phyloP scores from a whole-genome alignment of 2,329 filamentous ascomycete genomes.

The Colletotrichum lupini region DNA sequence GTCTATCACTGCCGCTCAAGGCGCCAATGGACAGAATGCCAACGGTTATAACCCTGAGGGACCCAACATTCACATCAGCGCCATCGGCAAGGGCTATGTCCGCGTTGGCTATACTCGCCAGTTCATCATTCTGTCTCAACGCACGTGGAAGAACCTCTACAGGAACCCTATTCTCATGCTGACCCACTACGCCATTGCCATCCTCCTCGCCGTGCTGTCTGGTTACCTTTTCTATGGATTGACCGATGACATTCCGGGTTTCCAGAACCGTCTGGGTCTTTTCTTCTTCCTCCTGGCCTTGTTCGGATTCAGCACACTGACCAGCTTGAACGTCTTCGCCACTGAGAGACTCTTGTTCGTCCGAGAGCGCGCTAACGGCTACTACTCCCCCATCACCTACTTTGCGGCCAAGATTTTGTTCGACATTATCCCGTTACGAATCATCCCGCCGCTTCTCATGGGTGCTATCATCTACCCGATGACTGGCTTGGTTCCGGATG shows the following conservation, averaged over 20 bases:
- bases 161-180: constrained; percentile 98
- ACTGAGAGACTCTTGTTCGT: constrained; percentile 91
- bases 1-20: constrained; percentile 71
- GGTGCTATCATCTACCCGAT: constrained; percentile 97
- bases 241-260: constrained; percentile 95
- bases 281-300: constrained; percentile 98
- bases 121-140: constrained; percentile 87
- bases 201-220: constrained; percentile 91
- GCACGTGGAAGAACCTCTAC: constrained; percentile 98
- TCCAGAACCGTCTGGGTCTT: constrained; percentile 95
- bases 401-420: constrained; percentile 98
- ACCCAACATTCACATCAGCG: constrained; percentile 63
- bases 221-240: constrained; percentile 97
- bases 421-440: constrained; percentile 92
- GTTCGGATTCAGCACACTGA: constrained; percentile 96
- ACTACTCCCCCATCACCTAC: constrained; percentile 94
- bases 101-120: constrained; percentile 84
- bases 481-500: constrained; percentile 89
- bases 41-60: constrained; percentile 61
- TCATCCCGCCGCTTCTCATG: constrained; percentile 95
- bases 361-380: constrained; percentile 93
- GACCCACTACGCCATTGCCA: constrained; percentile 97
- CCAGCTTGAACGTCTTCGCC: constrained; percentile 92
- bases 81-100: constrained; percentile 82
- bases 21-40: constrained; percentile 73